phyloP scores from a whole-genome alignment of 208 protist genomes.

The Trypanosoma melophagium region DNA sequence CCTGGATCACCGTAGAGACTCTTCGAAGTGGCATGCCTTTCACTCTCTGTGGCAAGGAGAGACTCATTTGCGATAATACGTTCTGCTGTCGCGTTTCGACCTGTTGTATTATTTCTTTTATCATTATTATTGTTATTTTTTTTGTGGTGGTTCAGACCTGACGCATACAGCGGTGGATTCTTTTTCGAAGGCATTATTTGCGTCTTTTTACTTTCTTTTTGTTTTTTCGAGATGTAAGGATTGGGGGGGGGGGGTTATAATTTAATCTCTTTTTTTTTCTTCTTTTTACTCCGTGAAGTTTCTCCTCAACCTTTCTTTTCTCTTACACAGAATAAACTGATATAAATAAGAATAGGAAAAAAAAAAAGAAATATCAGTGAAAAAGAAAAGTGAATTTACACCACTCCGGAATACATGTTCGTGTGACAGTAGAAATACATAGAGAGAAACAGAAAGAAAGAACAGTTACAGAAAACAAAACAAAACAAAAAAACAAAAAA shows the following conservation, averaged over 20 bases:
- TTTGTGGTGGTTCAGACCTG: conserved; percentile 10
- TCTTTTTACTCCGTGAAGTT: conserved; percentile 1
- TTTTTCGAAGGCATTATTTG: conserved; percentile 19
- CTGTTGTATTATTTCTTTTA: conserved; percentile 4
- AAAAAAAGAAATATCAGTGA: conserved; percentile 9
- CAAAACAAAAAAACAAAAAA: neutral
- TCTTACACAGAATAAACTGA: no score
- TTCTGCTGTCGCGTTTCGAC: neutral
- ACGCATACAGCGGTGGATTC: neutral
- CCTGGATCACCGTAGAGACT: conserved; percentile 79
- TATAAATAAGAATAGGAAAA: neutral
- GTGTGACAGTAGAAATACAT: neutral
- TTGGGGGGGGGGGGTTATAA: no score
- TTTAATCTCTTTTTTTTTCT: conserved; percentile 27
- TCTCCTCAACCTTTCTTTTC: no score
- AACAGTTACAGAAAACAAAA: neutral
- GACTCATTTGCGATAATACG: conserved; percentile 64
- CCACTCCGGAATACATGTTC: neutral
- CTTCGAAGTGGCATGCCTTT: conserved; percentile 84
- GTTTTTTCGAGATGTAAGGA: no score
- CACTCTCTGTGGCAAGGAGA: conserved; percentile 78
- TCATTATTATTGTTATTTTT: conserved; percentile 17
- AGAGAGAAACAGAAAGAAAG: neutral
- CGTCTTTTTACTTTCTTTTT: conserved; percentile 7
- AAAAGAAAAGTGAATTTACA: neutral